phyloP scores from a whole-genome alignment of 805 yeast species.

The Komagataella pseudopastoris region DNA sequence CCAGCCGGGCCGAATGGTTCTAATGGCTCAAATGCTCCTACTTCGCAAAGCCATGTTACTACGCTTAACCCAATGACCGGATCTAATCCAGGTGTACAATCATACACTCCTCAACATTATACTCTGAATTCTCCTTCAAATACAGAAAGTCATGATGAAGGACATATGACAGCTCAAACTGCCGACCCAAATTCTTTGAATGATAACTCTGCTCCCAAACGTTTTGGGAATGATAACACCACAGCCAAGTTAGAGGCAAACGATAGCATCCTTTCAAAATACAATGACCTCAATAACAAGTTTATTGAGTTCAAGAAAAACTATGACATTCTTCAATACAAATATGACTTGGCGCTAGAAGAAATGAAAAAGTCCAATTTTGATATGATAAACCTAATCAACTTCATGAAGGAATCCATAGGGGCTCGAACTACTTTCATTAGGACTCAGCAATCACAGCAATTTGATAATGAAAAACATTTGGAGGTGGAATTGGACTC shows the following conservation, averaged over 20 bases:
- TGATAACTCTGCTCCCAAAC: neutral
- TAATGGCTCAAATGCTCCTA: neutral
- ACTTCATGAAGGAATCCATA: conserved; percentile 16
- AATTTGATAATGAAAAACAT: neutral
- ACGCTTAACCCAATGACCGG: neutral
- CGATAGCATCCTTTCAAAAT: neutral
- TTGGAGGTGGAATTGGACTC: conserved; percentile 11
- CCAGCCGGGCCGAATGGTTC: neutral
- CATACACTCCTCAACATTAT: neutral
- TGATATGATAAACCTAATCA: conserved; percentile 40
- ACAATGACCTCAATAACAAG: conserved; percentile 24
- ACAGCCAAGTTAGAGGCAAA: neutral
- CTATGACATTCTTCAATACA: conserved; percentile 25
- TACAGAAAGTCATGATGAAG: neutral
- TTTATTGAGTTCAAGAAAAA: conserved; percentile 25
- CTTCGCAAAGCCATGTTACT: neutral
- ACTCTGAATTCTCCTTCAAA: neutral
- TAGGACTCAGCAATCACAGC: neutral
- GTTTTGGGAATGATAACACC: neutral
- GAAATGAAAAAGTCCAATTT: conserved; percentile 34
- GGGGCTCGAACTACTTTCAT: neutral
- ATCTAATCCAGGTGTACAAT: neutral
- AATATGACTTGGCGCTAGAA: conserved; percentile 33
- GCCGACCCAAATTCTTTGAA: neutral
- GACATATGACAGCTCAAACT: neutral